These are phyloP conservation scores for Ascochyta viciae-villosae DNA, from an alignment of 2,329 filamentous ascomycete species.

Conservation along the genomic window DNA sequence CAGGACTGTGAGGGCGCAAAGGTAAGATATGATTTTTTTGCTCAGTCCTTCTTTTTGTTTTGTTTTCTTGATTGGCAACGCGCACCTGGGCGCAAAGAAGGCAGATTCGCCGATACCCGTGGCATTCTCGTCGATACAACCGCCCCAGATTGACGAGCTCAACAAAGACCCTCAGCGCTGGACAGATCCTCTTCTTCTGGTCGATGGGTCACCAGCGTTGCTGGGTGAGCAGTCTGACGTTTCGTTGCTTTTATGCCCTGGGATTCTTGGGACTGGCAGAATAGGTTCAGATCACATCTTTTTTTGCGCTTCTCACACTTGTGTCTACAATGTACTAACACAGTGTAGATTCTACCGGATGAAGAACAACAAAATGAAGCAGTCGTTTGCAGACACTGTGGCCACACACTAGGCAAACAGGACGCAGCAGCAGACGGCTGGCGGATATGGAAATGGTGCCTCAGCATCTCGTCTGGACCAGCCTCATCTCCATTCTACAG, in stretches of 20 bases:
- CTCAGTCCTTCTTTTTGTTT: neutral
- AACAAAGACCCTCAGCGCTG: constrained; percentile 30
- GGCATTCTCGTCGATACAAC: constrained; percentile 65
- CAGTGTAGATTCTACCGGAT: neutral
- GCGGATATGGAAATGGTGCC: constrained; percentile 59
- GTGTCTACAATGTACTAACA: neutral
- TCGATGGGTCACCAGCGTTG: constrained; percentile 39
- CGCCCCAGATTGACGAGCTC: constrained; percentile 59
- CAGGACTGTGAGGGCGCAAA: constrained; percentile 65
- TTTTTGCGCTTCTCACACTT: neutral
- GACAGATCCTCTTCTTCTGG: constrained; percentile 38
- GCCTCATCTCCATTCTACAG: constrained; percentile 13
- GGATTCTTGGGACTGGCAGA: constrained; percentile 44
- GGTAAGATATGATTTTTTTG: constrained; percentile 47
- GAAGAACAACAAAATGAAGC: neutral
- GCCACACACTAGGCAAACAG: constrained; percentile 46
- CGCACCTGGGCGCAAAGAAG: constrained; percentile 61
- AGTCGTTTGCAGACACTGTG: constrained; percentile 51
- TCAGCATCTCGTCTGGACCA: constrained; percentile 38
- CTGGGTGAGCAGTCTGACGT: constrained; percentile 39
- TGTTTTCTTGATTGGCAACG: neutral
- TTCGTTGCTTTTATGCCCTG: constrained; percentile 41
- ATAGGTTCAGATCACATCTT: constrained; percentile 43
- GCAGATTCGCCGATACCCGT: constrained; percentile 55
- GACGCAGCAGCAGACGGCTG: constrained; percentile 56